Conservation (phyloP, 2,329 filamentous ascomycete genomes). For the Elsinoe necatrix region DNA sequence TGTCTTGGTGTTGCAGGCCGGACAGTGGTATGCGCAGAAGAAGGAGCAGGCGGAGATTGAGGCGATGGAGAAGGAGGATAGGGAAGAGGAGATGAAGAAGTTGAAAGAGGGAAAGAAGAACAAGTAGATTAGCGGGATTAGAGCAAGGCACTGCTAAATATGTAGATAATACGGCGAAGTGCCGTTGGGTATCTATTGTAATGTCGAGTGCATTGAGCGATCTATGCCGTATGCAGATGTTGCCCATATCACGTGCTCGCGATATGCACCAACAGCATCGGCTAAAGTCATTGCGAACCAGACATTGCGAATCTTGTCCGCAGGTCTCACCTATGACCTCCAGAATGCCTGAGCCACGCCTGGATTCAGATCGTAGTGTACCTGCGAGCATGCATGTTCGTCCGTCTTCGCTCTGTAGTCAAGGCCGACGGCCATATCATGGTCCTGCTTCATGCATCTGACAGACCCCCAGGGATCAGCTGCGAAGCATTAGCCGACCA, state of each 20-base stretch:
- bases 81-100: constrained; percentile 38
- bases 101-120: constrained; percentile 25
- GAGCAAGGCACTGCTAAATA: background rate
- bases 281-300: no score
- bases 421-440: no score
- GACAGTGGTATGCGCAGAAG: constrained; percentile 96
- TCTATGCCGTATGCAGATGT: background rate
- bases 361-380: no score
- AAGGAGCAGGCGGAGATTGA: constrained; percentile 77
- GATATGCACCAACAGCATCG: background rate
- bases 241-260: background rate
- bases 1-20: constrained; percentile 84
- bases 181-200: constrained; percentile 13
- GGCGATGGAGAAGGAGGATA: constrained; percentile 48
- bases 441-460: constrained; percentile 19
- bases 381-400: no score
- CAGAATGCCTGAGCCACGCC: no score
- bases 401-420: no score
- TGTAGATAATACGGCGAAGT: constrained; percentile 7
- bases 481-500: constrained; percentile 13
- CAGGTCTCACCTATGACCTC: no score
- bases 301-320: no score
- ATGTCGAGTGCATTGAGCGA: background rate
- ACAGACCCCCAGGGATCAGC: constrained; percentile 25
- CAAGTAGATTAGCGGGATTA: constrained; percentile 12